These are phyloP conservation scores for Raffaelea arxii DNA, from an alignment of 2,329 filamentous ascomycete genomes.

Conservation along the genomic window DNA sequence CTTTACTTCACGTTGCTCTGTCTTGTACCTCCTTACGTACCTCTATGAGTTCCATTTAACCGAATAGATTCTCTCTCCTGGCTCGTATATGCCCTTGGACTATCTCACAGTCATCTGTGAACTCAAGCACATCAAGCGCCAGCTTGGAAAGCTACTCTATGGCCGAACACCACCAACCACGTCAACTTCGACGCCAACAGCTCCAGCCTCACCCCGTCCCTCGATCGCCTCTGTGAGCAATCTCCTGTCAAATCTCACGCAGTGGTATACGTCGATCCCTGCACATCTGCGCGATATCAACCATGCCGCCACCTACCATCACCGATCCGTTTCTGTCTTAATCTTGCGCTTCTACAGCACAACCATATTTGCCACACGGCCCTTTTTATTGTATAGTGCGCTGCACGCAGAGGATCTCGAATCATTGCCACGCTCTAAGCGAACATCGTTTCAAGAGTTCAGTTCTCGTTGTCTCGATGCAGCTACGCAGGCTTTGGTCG, in stretches of 20 bases:
- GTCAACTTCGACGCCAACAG: not conserved
- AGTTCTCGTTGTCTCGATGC: conserved; percentile 15
- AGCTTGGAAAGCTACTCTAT: conserved; percentile 13
- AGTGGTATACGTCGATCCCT: conserved; percentile 16
- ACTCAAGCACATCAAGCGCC: conserved; percentile 15
- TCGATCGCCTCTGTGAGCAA: conserved; percentile 13
- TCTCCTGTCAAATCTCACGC: conserved; percentile 10
- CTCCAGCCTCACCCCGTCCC: not conserved
- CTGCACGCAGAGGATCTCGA: conserved; percentile 8
- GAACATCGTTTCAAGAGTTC: conserved; percentile 14
- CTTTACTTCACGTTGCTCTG: not conserved
- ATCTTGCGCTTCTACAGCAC: conserved; percentile 17
- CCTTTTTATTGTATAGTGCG: conserved; percentile 21
- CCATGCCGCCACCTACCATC: conserved; percentile 14
- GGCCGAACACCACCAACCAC: not conserved
- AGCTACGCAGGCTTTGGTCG: conserved; percentile 11
- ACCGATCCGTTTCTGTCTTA: conserved; percentile 16
- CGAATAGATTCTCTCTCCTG: conserved; percentile 18
- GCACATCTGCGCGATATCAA: conserved; percentile 15
- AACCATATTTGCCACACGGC: conserved; percentile 18
- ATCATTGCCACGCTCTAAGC: conserved; percentile 11
- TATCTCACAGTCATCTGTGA: conserved; percentile 16
- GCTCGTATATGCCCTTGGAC: conserved; percentile 17
- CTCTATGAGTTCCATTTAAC: too few relatives aligned
- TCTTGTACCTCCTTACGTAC: not conserved